phyloP scores from a whole-genome alignment of 1,284 basidiomycete genomes.

The Rhodotorula sp. region DNA sequence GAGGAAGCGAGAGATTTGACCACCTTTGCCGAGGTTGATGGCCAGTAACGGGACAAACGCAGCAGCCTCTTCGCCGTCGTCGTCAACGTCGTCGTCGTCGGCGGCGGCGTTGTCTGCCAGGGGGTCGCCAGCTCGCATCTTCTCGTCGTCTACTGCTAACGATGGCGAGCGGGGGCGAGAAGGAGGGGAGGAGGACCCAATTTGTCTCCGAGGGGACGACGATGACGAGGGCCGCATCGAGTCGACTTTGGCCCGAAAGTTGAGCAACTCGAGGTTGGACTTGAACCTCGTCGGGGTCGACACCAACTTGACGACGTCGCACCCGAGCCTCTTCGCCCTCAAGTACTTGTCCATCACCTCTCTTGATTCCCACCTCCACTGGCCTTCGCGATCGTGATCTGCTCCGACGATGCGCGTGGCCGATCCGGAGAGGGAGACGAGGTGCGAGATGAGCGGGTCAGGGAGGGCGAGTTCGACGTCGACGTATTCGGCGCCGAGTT shows the following conservation, averaged over 20 bases:
- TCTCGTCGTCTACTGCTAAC: no score
- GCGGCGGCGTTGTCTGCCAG: no score
- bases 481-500: slow-evolving; percentile 85
- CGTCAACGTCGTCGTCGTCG: no score
- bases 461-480: slow-evolving; percentile 74
- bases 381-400: slow-evolving; percentile 87
- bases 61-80: no score
- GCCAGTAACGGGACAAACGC: slow-evolving; percentile 71
- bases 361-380: slow-evolving; percentile 74
- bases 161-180: no score
- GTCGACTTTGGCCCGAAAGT: slow-evolving; percentile 60
- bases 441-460: slow-evolving; percentile 22
- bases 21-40: slow-evolving; percentile 87
- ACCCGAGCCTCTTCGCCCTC: slow-evolving; percentile 47
- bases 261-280: slow-evolving; percentile 78
- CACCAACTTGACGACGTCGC: slow-evolving; percentile 90
- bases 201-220: no score
- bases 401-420: slow-evolving; percentile 47
- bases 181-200: no score
- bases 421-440: slow-evolving; percentile 25
- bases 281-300: slow-evolving; percentile 71
- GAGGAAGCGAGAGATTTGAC: slow-evolving; percentile 84
- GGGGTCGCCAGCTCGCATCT: no score
- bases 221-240: background rate
- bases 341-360: slow-evolving; percentile 62